Evolutionary conservation across 495 filamentous ascomycete species (phyloP).

Genomic region (Penicillium atrosanguineum): DNA sequence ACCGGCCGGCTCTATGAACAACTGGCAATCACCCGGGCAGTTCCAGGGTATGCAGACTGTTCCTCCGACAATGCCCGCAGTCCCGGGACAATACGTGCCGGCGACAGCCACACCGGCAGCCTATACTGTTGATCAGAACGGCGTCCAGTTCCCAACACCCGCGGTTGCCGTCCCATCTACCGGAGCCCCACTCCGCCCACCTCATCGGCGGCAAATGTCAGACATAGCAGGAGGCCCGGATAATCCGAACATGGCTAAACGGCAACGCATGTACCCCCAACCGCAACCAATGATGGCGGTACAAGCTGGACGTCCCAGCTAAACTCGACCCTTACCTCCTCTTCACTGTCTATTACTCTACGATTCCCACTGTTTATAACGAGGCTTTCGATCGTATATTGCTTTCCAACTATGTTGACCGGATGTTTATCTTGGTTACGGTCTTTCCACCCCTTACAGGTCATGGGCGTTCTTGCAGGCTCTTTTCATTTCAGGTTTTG

Average conservation of each 20-base stretch:
- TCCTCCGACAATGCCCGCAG: slow-evolving; percentile 44
- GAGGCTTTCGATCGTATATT: slow-evolving; percentile 28
- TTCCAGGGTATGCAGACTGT: slow-evolving; percentile 63
- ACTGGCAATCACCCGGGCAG: slow-evolving; percentile 73
- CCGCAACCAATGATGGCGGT: slow-evolving; percentile 47
- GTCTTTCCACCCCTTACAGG: slow-evolving; percentile 22
- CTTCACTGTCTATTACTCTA: slow-evolving; percentile 26
- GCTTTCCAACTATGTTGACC: slow-evolving; percentile 11
- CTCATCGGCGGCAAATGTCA: slow-evolving; percentile 63
- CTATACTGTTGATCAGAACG: slow-evolving; percentile 53
- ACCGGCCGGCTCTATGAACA: slow-evolving; percentile 62
- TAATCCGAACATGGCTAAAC: slow-evolving; percentile 53
- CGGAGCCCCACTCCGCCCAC: slow-evolving; percentile 35
- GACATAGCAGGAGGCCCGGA: slow-evolving; percentile 61
- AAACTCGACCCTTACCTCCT: slow-evolving; percentile 9
- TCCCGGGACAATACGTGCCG: slow-evolving; percentile 51
- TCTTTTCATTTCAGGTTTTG: slow-evolving; percentile 14
- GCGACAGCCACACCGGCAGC: slow-evolving; percentile 37
- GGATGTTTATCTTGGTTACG: slow-evolving; percentile 12
- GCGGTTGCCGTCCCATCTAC: slow-evolving; percentile 48
- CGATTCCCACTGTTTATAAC: slow-evolving; percentile 36
- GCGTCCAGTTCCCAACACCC: slow-evolving; percentile 49
- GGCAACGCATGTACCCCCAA: slow-evolving; percentile 63
- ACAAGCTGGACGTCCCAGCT: slow-evolving; percentile 38
- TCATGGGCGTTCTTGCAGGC: slow-evolving; percentile 29